A percentile compares a stretch with the other conserved stretches of the same genome.
phyloP scores from a whole-genome alignment of 108 stramenopile genomes.

The Fragilariopsis cylindrus region DNA sequence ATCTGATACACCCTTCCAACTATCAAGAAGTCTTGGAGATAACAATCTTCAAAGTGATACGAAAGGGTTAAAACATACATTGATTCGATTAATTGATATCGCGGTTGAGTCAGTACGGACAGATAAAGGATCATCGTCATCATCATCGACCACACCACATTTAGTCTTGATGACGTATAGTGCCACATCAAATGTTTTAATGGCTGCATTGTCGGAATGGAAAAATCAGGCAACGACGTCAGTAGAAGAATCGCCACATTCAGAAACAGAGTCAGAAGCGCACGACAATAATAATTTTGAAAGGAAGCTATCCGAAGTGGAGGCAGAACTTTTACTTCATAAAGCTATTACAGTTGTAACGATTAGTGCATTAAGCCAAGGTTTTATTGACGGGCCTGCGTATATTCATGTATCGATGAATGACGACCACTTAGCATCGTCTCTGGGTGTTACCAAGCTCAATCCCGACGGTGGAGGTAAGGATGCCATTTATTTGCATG shows the following conservation, averaged over 20 bases:
- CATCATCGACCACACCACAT: background rate
- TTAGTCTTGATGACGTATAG: constrained; percentile 10
- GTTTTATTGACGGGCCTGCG: constrained; percentile 30
- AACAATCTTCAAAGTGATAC: constrained; percentile 3
- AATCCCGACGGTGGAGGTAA: constrained; percentile 31
- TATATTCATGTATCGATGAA: constrained; percentile 44
- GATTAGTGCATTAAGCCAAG: constrained; percentile 13
- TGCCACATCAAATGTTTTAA: constrained; percentile 6
- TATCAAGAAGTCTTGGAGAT: constrained; percentile 3
- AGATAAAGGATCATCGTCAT: background rate
- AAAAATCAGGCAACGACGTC: constrained; percentile 2
- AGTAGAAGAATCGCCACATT: background rate
- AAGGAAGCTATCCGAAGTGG: constrained; percentile 10
- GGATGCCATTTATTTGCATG: constrained; percentile 36
- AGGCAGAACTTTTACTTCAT: constrained; percentile 19
- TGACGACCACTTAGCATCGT: constrained; percentile 25
- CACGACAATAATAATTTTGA: background rate
- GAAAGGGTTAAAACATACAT: constrained; percentile 14
- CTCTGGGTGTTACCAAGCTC: constrained; percentile 17
- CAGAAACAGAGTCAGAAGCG: background rate
- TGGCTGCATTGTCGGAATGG: constrained; percentile 13
- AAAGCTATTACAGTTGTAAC: constrained; percentile 38
- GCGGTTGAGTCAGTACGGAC: background rate
- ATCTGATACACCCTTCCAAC: background rate
- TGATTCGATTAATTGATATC: constrained; percentile 15